Base-by-base conservation (phyloP, 202 grass and related monocot genomes). In the Panicum hallii region DNA sequence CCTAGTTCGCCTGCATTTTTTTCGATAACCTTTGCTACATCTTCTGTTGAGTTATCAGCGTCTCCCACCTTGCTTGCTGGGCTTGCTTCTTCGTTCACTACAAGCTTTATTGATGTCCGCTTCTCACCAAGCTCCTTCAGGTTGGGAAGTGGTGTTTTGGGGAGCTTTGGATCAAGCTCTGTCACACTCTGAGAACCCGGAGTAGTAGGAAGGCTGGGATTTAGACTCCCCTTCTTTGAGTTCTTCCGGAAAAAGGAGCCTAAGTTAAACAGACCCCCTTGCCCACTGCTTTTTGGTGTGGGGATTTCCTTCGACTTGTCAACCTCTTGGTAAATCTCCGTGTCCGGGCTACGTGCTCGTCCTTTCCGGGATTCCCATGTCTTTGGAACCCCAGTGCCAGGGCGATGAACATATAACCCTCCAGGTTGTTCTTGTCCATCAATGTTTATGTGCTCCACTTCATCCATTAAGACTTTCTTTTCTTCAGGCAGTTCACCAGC, bases 291-390 rank as follows among this genome's bases (percentile, higher is more conserved):
- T 84, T 90, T 91, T 72, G 73, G 78, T 23, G 77, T 85, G 9
- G 70, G 74, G 22, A 41, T 32, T 77, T 92, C 87, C 67, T 89
- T 84, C 15, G 55, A 79, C 50, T 62, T 57, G 66, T 77, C 86
- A 65, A 83, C 65, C 70, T 94, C 83, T 77, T 85, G 83, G 50
- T 84, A 70, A 71, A 90, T 82, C 70, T 90, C 41, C 1, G 85
- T 90, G 50, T 95, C 90, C 20, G 80, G 67, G 36, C 41, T 40
- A 10, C 89, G 90, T 23, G 78, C 89, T 75, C 93, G 88, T 5
- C 96, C 96, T 94, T 96, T 94, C 67, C 96, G 67, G 40, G 88
- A 75, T 88, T 99, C 91, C 88, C 93, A 96, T 85, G 91, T 99
- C 79, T 85, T 91, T 34, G 85, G 82, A n/a, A 88, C 88, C 54